A percentile compares a stretch with the other conserved stretches of the same genome.
These are phyloP conservation scores for Colletotrichum ledebouriae DNA, from an alignment of 2,329 filamentous ascomycete species.

Conservation along the genomic window DNA sequence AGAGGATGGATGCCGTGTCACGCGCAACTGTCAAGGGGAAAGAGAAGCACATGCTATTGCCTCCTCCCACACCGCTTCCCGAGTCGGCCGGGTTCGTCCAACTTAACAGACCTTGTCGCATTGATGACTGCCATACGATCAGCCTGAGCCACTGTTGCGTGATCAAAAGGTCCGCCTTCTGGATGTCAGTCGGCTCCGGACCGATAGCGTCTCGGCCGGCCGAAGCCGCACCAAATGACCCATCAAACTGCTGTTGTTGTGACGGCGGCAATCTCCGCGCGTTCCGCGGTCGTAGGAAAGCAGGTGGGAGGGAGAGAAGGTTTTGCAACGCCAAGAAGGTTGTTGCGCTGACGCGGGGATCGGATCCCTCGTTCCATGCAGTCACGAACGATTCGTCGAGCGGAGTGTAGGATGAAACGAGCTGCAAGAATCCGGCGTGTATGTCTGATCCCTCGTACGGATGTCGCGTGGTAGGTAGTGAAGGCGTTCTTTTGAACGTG, in stretches of 20 bases:
- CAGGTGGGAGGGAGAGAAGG: constrained; percentile 50
- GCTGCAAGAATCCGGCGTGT: constrained; percentile 69
- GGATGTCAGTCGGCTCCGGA: constrained; percentile 69
- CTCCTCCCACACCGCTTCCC: constrained; percentile 13
- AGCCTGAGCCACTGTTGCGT: constrained; percentile 79
- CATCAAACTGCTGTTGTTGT: constrained; percentile 30
- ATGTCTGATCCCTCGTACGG: constrained; percentile 66
- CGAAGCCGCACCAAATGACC: constrained; percentile 28
- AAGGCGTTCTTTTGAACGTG: constrained; percentile 71
- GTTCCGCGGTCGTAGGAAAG: constrained; percentile 48
- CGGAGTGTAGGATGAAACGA: constrained; percentile 72
- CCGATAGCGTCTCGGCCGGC: constrained; percentile 33
- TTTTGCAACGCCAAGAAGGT: constrained; percentile 54
- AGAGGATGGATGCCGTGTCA: constrained; percentile 63
- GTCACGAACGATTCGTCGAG: constrained; percentile 74
- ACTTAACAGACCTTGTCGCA: constrained; percentile 74
- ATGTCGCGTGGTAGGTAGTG: constrained; percentile 64
- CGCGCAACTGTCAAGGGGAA: constrained; percentile 74
- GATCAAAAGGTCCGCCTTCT: constrained; percentile 76
- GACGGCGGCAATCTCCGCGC: constrained; percentile 48
- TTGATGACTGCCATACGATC: constrained; percentile 80
- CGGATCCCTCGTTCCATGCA: constrained; percentile 72
- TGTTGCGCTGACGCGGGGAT: constrained; percentile 50
- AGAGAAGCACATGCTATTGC: constrained; percentile 68
- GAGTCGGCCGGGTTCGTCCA: constrained; percentile 51